Evolutionary conservation across 192 early-diverging fungal species (phyloP).

Genomic region (Geranomyces michiganensis): DNA sequence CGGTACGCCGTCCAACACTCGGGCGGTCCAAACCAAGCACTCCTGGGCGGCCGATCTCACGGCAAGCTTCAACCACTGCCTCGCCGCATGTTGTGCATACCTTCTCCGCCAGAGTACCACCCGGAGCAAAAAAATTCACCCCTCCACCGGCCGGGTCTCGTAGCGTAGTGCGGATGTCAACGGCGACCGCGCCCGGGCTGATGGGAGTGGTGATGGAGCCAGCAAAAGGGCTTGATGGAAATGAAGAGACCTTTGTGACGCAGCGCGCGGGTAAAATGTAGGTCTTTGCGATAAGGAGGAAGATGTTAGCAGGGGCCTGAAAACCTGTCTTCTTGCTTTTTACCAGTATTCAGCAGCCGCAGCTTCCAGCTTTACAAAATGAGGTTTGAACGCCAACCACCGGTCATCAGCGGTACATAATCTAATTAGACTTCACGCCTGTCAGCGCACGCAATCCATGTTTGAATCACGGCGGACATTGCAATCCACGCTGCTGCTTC

Average conservation of each 20-base stretch:
- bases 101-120: conserved; percentile 9
- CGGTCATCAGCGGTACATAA: background rate
- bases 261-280: conserved; percentile 60
- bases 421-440: background rate
- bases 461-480: conserved; percentile 51
- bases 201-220: conserved; percentile 30
- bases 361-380: conserved; percentile 32
- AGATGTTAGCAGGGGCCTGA: too few species aligned
- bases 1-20: too few species aligned
- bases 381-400: conserved; percentile 37
- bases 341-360: conserved; percentile 20
- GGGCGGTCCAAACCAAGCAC: too few species aligned
- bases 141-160: background rate
- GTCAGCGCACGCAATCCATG: conserved; percentile 36
- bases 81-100: conserved; percentile 3
- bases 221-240: conserved; percentile 12
- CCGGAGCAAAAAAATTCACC: conserved; percentile 2
- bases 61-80: too few species aligned
- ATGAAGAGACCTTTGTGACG: conserved; percentile 55
- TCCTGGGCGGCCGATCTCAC: too few species aligned
- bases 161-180: background rate
- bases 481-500: conserved; percentile 62
- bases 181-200: background rate
- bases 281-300: background rate
- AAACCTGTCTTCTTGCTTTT: background rate